phyloP scores from a whole-genome alignment of 208 protist genomes.

The Leishmania tropica region DNA sequence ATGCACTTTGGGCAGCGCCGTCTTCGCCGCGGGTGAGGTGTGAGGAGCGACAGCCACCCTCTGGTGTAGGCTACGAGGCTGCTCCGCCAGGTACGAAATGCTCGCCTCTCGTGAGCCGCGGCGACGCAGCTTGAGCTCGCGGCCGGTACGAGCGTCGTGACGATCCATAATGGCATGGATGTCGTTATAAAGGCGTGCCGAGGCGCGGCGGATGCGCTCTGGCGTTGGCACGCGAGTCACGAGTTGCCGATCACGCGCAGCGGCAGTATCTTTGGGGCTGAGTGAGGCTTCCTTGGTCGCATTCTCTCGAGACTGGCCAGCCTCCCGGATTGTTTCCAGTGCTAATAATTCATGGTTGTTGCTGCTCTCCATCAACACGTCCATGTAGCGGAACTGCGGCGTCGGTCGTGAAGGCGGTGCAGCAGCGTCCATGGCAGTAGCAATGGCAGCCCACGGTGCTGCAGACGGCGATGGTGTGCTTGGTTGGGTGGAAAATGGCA shows the following conservation, averaged over 20 bases:
- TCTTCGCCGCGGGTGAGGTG: not conserved
- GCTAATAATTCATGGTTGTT: slow-evolving; percentile 17
- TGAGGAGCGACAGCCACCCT: not conserved
- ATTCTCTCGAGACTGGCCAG: slow-evolving; percentile 4
- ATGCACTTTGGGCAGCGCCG: slow-evolving; percentile 53
- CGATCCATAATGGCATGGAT: slow-evolving; percentile 66
- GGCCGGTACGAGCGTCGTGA: slow-evolving; percentile 44
- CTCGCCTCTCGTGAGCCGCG: slow-evolving; percentile 24
- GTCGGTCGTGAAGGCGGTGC: not conserved
- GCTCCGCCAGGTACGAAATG: not conserved
- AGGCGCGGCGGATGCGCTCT: slow-evolving; percentile 60
- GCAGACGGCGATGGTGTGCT: not conserved
- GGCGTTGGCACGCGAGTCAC: slow-evolving; percentile 44
- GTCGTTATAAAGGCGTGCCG: slow-evolving; percentile 59
- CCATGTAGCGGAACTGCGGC: slow-evolving; percentile 14
- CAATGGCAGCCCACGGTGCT: not conserved
- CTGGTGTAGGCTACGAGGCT: not conserved
- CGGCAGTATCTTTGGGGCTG: not conserved
- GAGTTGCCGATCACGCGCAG: not conserved
- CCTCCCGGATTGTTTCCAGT: slow-evolving; percentile 27
- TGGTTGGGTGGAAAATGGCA: not conserved
- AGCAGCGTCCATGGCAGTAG: not conserved
- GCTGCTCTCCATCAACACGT: slow-evolving; percentile 24
- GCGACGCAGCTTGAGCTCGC: slow-evolving; percentile 50
- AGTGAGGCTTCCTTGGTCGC: not conserved